A percentile compares a stretch with the other conserved stretches of the same genome.
Evolutionary conservation across 192 early-diverging fungal species (phyloP).

Genomic region (Lobulomyces angularis): DNA sequence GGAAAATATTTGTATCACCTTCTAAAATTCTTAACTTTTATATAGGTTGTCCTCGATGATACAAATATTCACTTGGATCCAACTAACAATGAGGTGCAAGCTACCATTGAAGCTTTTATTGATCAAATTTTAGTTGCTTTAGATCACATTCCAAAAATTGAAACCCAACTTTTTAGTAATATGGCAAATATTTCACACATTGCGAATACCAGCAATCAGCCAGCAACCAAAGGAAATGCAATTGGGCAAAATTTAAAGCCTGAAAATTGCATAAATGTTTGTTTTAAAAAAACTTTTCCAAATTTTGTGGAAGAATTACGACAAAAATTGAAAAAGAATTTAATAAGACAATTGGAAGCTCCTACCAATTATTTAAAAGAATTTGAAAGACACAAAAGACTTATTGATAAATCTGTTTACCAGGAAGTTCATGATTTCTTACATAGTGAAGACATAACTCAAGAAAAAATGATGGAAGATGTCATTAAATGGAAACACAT

Average conservation of each 20-base stretch:
- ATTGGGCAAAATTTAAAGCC: constrained; percentile 28
- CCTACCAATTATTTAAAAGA: constrained; percentile 31
- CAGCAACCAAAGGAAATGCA: constrained; percentile 18
- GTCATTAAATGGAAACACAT: constrained; percentile 24
- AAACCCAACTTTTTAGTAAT: constrained; percentile 41
- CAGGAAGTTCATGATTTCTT: constrained; percentile 35
- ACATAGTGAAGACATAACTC: constrained; percentile 18
- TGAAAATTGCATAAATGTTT: constrained; percentile 39
- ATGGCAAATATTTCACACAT: too few species aligned
- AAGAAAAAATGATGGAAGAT: constrained; percentile 36
- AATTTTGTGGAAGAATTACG: constrained; percentile 23
- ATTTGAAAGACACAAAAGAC: constrained; percentile 35
- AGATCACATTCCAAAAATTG: constrained; percentile 39
- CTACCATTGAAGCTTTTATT: constrained; percentile 29
- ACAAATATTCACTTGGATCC: constrained; percentile 34
- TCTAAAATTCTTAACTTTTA: too few species aligned
- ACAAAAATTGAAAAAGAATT: constrained; percentile 13
- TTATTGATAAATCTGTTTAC: constrained; percentile 24
- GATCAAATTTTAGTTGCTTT: constrained; percentile 30
- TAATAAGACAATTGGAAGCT: constrained; percentile 20
- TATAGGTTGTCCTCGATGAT: constrained; percentile 24
- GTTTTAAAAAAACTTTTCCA: constrained; percentile 42
- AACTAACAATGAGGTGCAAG: constrained; percentile 22
- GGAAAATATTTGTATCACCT: too few species aligned
- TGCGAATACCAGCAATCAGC: too few species aligned